These are phyloP conservation scores for Macroventuria anomochaeta DNA, from an alignment of 2,329 filamentous ascomycete genomes.

Conservation along the genomic window DNA sequence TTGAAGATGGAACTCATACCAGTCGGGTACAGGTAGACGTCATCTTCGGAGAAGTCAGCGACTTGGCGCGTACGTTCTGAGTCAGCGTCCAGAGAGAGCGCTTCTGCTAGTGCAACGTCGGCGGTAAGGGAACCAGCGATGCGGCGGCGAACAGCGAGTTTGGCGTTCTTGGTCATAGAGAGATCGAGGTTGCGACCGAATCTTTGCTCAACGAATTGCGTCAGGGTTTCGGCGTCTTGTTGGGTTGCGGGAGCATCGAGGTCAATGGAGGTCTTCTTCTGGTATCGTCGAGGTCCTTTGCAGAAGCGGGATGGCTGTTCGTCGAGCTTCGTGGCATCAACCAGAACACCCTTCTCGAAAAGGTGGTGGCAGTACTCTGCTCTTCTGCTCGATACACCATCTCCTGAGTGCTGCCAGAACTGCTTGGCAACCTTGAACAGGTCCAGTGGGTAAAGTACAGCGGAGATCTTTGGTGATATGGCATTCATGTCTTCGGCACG, in stretches of 20 bases:
- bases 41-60: conserved; percentile 75
- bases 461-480: conserved; percentile 54
- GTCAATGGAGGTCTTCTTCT: conserved; percentile 62
- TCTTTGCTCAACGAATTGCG: conserved; percentile 85
- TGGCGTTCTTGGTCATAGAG: conserved; percentile 79
- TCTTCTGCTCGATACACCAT: conserved; percentile 87
- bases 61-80: conserved; percentile 52
- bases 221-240: conserved; percentile 47
- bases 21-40: conserved; percentile 86
- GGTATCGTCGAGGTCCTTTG: conserved; percentile 83
- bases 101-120: conserved; percentile 70
- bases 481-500: conserved; percentile 55
- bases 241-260: conserved; percentile 25
- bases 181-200: conserved; percentile 91
- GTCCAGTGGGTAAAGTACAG: conserved; percentile 72
- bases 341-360: conserved; percentile 71
- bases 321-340: conserved; percentile 54
- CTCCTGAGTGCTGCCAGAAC: conserved; percentile 96
- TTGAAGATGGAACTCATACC: conserved; percentile 98
- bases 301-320: conserved; percentile 49
- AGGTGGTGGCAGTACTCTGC: conserved; percentile 87
- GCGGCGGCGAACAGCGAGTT: conserved; percentile 81
- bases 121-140: conserved; percentile 85
- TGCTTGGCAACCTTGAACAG: conserved; percentile 80
- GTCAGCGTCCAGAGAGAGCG: conserved; percentile 59